These are phyloP conservation scores for Primulina huaijiensis DNA, from an alignment of 257 asterid species.

Conservation along the genomic window DNA sequence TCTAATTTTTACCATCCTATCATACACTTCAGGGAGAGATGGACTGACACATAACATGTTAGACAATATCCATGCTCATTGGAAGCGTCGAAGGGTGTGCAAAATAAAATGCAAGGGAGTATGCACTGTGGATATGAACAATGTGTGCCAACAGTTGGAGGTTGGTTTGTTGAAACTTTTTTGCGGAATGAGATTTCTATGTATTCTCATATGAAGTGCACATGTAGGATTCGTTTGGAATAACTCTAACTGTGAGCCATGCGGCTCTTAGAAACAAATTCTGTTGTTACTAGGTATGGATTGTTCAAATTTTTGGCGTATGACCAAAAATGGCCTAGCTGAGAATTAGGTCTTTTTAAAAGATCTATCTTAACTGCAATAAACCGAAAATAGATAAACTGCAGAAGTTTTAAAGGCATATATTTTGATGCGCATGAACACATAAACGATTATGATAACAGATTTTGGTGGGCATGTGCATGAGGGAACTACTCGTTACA, in stretches of 20 bases:
- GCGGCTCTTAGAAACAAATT: not conserved
- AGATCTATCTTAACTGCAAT: not conserved
- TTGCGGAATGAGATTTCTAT: constrained; percentile 11
- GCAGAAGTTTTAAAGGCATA: not conserved
- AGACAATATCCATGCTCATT: constrained; percentile 88
- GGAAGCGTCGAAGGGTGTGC: constrained; percentile 90
- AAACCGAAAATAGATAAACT: not conserved
- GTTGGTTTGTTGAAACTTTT: constrained; percentile 46
- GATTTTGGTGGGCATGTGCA: too few relatives aligned
- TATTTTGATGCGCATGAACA: too few relatives aligned
- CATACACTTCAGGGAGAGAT: constrained; percentile 64
- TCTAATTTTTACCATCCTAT: not conserved
- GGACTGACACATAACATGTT: constrained; percentile 94
- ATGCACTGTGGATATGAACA: constrained; percentile 89
- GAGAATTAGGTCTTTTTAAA: not conserved
- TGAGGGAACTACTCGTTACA: too few relatives aligned
- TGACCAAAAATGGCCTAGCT: too few relatives aligned
- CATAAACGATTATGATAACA: too few relatives aligned
- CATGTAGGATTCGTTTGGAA: not conserved
- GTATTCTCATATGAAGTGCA: constrained; percentile 4
- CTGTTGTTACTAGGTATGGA: not conserved
- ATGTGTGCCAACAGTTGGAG: constrained; percentile 81
- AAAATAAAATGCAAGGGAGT: constrained; percentile 95
- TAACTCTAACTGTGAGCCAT: not conserved
- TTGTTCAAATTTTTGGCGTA: too few relatives aligned